Percentiles rank a stretch among this genome's conserved stretches.
Evolutionary conservation across 148 eudicot species (phyloP).

Genomic region (Spergularia marina): DNA sequence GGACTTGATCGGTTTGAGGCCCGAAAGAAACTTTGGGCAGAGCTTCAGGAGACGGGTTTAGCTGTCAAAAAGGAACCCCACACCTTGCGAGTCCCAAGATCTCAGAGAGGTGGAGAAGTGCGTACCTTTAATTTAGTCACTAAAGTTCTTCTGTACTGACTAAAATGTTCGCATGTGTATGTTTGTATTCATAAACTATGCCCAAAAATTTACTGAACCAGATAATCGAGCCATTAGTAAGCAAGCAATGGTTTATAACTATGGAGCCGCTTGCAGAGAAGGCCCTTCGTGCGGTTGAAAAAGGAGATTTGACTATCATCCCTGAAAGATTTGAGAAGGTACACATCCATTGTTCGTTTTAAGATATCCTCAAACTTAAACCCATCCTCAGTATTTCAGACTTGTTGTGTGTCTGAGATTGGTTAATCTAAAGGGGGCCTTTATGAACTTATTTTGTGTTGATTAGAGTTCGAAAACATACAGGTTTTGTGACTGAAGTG

Average conservation of each 20-base stretch:
- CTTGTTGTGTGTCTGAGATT: not conserved
- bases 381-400: not conserved
- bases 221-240: constrained; percentile 94
- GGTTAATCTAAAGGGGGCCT: not conserved
- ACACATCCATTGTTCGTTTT: constrained; percentile 1
- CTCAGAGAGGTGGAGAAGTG: constrained; percentile 98
- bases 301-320: constrained; percentile 75
- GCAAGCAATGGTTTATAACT: constrained; percentile 98
- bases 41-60: constrained; percentile 78
- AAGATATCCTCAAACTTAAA: not conserved
- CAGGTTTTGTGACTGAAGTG: not conserved
- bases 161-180: not conserved
- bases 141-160: not conserved
- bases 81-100: constrained; percentile 86
- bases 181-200: constrained; percentile 5
- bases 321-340: constrained; percentile 99
- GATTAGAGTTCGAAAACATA: not conserved
- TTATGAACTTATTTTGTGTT: not conserved
- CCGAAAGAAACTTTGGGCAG: constrained; percentile 79
- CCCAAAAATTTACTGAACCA: constrained; percentile 23
- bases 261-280: constrained; percentile 92
- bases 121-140: constrained; percentile 25
- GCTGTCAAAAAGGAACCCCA: constrained; percentile 87
- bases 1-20: constrained; percentile 99
- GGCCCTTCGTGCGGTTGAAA: constrained; percentile 82